Conservation (phyloP, 1,139 yeast species). For the Geotrichum restrictum region DNA sequence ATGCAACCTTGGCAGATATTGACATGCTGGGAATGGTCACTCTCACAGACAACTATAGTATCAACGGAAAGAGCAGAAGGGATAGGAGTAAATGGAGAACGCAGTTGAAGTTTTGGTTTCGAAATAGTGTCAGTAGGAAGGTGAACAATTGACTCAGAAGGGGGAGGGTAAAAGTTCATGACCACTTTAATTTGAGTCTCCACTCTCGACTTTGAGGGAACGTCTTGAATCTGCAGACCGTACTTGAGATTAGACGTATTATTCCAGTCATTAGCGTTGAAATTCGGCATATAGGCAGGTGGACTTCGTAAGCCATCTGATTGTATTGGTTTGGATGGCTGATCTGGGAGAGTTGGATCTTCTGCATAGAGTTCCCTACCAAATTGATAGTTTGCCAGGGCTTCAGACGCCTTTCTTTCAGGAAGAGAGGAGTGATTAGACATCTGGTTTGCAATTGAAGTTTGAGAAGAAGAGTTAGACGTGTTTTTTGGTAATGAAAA, state of each 20-base stretch:
- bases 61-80: slow-evolving; percentile 34
- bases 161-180: slow-evolving; percentile 66
- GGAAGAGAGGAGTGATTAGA: not conserved
- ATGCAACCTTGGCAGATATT: slow-evolving; percentile 80
- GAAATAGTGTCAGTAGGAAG: slow-evolving; percentile 80
- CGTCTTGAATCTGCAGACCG: slow-evolving; percentile 51
- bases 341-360: not conserved
- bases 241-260: slow-evolving; percentile 48
- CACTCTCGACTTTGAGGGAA: slow-evolving; percentile 78
- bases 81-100: slow-evolving; percentile 39
- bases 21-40: slow-evolving; percentile 48
- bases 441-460: slow-evolving; percentile 8
- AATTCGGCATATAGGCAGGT: slow-evolving; percentile 36
- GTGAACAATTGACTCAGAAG: slow-evolving; percentile 63
- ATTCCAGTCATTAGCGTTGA: slow-evolving; percentile 35
- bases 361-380: slow-evolving; percentile 17
- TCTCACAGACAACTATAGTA: slow-evolving; percentile 39
- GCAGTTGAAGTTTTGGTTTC: slow-evolving; percentile 66
- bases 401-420: slow-evolving; percentile 5
- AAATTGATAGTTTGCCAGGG: slow-evolving; percentile 17
- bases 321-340: slow-evolving; percentile 2
- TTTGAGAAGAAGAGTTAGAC: slow-evolving; percentile 12
- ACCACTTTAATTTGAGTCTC: slow-evolving; percentile 84
- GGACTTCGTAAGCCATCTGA: slow-evolving; percentile 6
- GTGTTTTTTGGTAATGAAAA: slow-evolving; percentile 6